Base-by-base conservation (phyloP, 441 rosid species). In the Gossypium davidsonii region DNA sequence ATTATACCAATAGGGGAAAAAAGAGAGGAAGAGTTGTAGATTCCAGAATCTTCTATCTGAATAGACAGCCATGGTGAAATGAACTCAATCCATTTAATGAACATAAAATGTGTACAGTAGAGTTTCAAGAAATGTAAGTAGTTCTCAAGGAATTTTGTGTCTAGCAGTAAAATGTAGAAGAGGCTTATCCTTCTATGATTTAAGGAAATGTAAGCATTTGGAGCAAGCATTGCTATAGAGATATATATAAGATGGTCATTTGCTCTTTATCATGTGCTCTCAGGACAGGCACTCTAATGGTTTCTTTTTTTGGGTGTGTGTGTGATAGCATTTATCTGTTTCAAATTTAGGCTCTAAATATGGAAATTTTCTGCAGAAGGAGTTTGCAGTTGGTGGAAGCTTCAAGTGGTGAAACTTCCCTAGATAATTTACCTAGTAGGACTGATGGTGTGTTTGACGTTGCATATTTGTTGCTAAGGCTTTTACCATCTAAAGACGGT, bases 401-500 rank as follows among this genome's bases (percentile, higher is more conserved):
- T 74, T 71, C 86, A 12, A 85, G 77, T 44, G 73, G 73, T 67
- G 86, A 73, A 79, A 78, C 77, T 71, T 83, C 85, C 63, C 59
- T 72, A 9, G 82, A 74, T 56, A 76, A 77, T 79, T 71, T 73
- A 46, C 82, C 88, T 48, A 78, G 60, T 59, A 76, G 63, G 67
- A 76, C 78, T 17, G 71, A 77, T 58, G 88, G 85, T 73, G 84
- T 81, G 70, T 71, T 82, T 61, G 83, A 89, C 53, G 74, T 77
- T 20, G 85, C 89, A 12, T 79, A 83, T 74, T 64, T 89, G 77
- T 83, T 94, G 59, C 63, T 89, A 80, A 85, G 71, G 79, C 91
- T 93, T 79, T 79, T 92, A 79, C 87, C 90, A 64, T 89, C 97
- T 56, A 89, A 85, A 80, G 85, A 91, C 37, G 99, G 97, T 68